Evolutionary conservation across 2,329 filamentous ascomycete species (phyloP), one percentile per base, ranked within the genome.

Genomic region (Trichoderma lentiforme): DNA sequence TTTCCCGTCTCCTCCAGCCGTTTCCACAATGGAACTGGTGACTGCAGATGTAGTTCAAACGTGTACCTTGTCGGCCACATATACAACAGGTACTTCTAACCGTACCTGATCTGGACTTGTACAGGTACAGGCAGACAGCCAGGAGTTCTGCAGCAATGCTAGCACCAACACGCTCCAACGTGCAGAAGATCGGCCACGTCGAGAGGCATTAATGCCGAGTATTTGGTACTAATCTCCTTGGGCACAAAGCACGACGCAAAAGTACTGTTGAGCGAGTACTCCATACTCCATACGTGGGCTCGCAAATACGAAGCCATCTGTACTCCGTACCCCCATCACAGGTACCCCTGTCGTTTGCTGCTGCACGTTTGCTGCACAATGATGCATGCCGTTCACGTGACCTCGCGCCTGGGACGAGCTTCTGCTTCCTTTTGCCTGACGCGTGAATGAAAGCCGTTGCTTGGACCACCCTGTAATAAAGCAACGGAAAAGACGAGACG

Each of bases 351-450:
- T 43, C 34, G 6, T 43, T 51, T 11, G 62, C 43, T 32, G 26
- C 26, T 47, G 60, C 60, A 63, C 21, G 60, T 43, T 15, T 24
- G 14, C 63, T 66, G 63, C 63, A 66, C 28, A 56, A 56, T 66
- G 43, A 53, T 56, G 64, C 28, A 67, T 6, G 28, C 0, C 39
- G 2, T 15, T n/a, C 68, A 71, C 68, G 68, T 71, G 68, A 71
- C 47, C 63, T 71, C 68, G 68, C 68, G 68, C 68, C 39, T 57
- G 18, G 11, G 24, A 64, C 68, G 58, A 32, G 47, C 21, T 21
- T 51, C 68, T 21, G 6, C n/a, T 18, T 36, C 32, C 43, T 51
- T 15, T 47, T 26, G 34, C 14, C 34, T 21, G 56, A 71, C 69
- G 61, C 69, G 69, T 65, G 60, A 43, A 34, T 43, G 58, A 21